A percentile compares a stretch with the other conserved stretches of the same genome.
Conservation (phyloP, 2,329 filamentous ascomycete species). For the Cordyceps militaris region DNA sequence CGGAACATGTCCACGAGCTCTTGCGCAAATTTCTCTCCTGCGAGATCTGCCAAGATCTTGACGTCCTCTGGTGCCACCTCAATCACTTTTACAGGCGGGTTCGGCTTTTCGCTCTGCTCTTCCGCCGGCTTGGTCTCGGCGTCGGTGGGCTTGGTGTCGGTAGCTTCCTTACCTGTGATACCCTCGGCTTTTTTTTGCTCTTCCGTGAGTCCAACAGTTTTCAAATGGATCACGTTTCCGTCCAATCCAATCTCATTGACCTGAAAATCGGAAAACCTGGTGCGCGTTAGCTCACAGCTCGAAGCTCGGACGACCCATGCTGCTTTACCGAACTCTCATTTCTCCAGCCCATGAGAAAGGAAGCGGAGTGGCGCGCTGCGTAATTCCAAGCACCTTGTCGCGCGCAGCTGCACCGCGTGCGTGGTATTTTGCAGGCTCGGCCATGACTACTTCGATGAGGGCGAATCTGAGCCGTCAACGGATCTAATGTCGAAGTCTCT, state of each 20-base stretch:
- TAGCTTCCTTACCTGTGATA: conserved; percentile 17
- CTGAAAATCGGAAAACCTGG: conserved; percentile 80
- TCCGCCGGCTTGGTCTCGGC: conserved; percentile 16
- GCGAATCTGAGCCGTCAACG: neutral
- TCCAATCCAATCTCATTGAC: conserved; percentile 80
- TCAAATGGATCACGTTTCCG: conserved; percentile 69
- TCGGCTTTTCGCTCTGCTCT: conserved; percentile 15
- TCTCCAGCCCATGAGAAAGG: conserved; percentile 33
- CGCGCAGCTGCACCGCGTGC: conserved; percentile 27
- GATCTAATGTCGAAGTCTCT: conserved; percentile 7
- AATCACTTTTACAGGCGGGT: conserved; percentile 16
- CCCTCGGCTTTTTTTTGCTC: conserved; percentile 15
- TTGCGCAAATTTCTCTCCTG: conserved; percentile 33
- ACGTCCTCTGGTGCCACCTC: conserved; percentile 29
- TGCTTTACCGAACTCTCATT: conserved; percentile 31
- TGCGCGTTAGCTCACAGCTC: conserved; percentile 12
- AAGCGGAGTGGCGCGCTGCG: conserved; percentile 32
- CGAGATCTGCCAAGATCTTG: conserved; percentile 30
- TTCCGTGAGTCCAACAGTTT: conserved; percentile 32
- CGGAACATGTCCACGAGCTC: conserved; percentile 37
- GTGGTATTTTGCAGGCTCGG: conserved; percentile 24
- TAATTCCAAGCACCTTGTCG: conserved; percentile 32
- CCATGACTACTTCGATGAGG: conserved; percentile 19
- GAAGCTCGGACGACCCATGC: neutral
- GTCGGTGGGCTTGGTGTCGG: conserved; percentile 11